These are phyloP conservation scores for Ceratocystis eucalypticola DNA, from an alignment of 2,329 filamentous ascomycete species.

Conservation along the genomic window DNA sequence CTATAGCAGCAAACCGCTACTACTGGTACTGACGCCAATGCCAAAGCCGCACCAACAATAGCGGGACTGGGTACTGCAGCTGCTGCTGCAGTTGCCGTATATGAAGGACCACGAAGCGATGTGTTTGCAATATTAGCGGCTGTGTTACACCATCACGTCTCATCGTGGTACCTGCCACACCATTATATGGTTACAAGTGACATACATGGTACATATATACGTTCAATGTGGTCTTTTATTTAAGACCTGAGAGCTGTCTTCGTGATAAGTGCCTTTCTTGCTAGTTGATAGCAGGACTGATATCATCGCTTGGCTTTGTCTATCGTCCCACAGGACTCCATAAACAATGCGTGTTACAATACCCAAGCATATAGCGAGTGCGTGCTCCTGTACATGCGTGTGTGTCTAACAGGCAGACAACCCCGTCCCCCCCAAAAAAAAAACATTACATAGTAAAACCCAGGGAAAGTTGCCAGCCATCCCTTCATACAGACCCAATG, in stretches of 20 bases:
- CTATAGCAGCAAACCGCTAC: not conserved
- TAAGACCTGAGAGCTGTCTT: not conserved
- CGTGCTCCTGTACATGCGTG: not conserved
- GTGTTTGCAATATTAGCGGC: not conserved
- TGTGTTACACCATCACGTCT: constrained; percentile 4
- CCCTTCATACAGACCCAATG: not conserved
- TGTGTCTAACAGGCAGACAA: no score
- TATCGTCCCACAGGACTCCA: not conserved
- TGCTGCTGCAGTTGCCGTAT: not conserved
- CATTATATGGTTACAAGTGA: not conserved
- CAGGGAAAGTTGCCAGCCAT: not conserved
- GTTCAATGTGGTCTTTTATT: not conserved
- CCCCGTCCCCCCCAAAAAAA: not conserved
- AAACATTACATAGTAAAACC: not conserved
- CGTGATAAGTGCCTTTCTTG: not conserved
- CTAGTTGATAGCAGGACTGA: not conserved
- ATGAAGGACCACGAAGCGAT: not conserved
- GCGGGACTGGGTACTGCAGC: not conserved
- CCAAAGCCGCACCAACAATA: not conserved
- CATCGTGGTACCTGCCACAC: constrained; percentile 4
- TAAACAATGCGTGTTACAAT: not conserved
- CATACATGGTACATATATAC: not conserved
- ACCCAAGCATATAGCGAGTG: not conserved
- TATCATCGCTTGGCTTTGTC: not conserved
- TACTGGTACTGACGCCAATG: no score